Base-by-base conservation (phyloP, 495 filamentous ascomycete species). In the Ramalina peruviana region DNA sequence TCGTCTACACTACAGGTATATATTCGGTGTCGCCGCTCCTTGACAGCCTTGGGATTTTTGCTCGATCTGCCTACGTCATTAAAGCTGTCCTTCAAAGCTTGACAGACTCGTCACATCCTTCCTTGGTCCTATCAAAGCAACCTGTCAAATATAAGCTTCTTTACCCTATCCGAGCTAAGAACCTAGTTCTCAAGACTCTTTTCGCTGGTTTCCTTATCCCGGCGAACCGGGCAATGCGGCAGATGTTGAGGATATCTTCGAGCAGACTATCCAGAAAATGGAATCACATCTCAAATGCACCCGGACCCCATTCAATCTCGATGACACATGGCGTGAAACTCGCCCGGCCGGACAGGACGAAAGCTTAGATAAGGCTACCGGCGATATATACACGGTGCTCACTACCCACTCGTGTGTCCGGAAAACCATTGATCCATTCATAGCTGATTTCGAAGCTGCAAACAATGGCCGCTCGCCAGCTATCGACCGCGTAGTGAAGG, bases 1-100 rank as follows among this genome's bases (percentile, higher is more conserved):
- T 70, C 36, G 66, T 75, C 40, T 56, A 51, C 0, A 54, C 72
- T 6, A 58, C 62, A 3, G 58, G 66, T 15, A 65, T 67, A 19
- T 63, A 74, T 57, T 62, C 69, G 0, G 53, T 71, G 36, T 66
- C 64, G 27, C 65, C 63, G 10, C 61, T 67, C 7, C 62, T 67
- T 26, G 72, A 76, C 51, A 73, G 69, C n/a, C 40, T 65, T 12
- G 69, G 67, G 4, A 54, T 70, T 3, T 58, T 70, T 36, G 50
- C 50, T 23, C 50, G 50, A 25, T 52, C 41, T 12, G 50, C 50
- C 19, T 9, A 6, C 27, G 23, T 52, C 17, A 25, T 52, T 10
- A 36, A 40, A 46, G 50, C 50, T 10, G 50, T 46, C 33, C 20
- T 45, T 4, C 17, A 38, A 46, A 27, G 19, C 43, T 20, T 52